Base-by-base conservation (phyloP, 768 basidiomycete species). In the Suillus placidus region DNA sequence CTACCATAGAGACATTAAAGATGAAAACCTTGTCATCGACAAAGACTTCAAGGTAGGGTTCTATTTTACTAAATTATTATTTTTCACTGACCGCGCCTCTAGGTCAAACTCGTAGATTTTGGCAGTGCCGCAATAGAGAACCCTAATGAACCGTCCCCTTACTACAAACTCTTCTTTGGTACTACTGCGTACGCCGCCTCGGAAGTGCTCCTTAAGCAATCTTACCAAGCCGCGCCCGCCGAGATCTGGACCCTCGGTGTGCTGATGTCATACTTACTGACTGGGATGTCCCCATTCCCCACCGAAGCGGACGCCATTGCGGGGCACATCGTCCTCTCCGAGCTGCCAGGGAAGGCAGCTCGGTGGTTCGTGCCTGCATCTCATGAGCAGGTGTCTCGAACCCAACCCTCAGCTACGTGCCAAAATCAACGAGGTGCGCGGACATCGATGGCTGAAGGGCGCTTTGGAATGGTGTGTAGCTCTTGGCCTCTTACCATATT, bases 211-310 rank as follows among this genome's bases (percentile, higher is more conserved):
- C 87, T 86, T 37, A 94, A 95, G 76, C 88, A 88, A 73, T 85
- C 88, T 13, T 98, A 99, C 74, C 93, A 92, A 66, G 95, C 97
- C 0, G 88, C 95, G 0, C 95, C 96, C 45, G 95, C 94, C 32
- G 97, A 99, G 76, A 87, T 99, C 52, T 99, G 97, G 97, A 94
- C 92, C 9, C 86, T 97, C 30, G 97, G 97, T 20, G 93, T 99
- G 40, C 86, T 99, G 63, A 88, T 99, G 70, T 97, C 94, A 55
- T 97, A 95, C 75, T 85, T 99, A 63, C 85, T 99, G 61, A 96
- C 94, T 23, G 97, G 97, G 4, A 83, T 91, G 66, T 92, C 97
- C 20, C 96, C 96, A 2, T 99, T 99, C 76, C 93, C 94, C 56
- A 92, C 92, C 20, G 90, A 91, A 68, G 86, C 88, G 71, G 90